A percentile compares a stretch with the other conserved stretches of the same genome.
Evolutionary conservation across 192 early-diverging fungal genomes (phyloP).

Genomic region (Coemansia nantahalensis): DNA sequence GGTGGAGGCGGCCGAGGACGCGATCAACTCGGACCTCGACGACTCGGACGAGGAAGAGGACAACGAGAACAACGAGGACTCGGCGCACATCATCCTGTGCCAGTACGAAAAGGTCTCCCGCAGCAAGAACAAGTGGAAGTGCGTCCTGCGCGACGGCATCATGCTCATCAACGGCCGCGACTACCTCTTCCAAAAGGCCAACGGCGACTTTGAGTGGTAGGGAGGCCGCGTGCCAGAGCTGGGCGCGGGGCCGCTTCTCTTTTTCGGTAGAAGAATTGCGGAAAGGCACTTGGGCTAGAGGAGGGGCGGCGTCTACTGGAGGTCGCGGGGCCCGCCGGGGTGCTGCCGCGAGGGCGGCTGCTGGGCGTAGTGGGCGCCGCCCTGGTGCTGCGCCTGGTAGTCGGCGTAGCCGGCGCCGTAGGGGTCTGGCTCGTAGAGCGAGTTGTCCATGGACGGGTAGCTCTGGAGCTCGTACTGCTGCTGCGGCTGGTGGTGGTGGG

Average conservation of each 20-base stretch:
- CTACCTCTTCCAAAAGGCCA: slow-evolving; percentile 92
- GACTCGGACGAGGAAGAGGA: slow-evolving; percentile 71
- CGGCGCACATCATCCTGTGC: slow-evolving; percentile 72
- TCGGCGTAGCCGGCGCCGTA: slow-evolving; percentile 22
- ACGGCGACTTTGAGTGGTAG: slow-evolving; percentile 98
- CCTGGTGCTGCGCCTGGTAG: slow-evolving; percentile 16
- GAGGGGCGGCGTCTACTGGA: slow-evolving; percentile 9
- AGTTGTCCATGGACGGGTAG: slow-evolving; percentile 24
- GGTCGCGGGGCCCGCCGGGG: slow-evolving; percentile 53
- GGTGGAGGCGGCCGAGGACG: slow-evolving; percentile 54
- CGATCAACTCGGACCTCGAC: slow-evolving; percentile 72
- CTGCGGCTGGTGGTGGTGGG: neutral
- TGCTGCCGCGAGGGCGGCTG: slow-evolving; percentile 42
- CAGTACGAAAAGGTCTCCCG: slow-evolving; percentile 83
- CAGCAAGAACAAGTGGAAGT: slow-evolving; percentile 99
- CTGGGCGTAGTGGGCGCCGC: slow-evolving; percentile 11
- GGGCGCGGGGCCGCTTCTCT: too few species aligned
- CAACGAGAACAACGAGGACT: slow-evolving; percentile 59
- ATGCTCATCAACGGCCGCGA: slow-evolving; percentile 93
- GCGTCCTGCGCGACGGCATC: slow-evolving; percentile 94
- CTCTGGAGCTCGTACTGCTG: slow-evolving; percentile 51
- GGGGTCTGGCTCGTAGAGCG: slow-evolving; percentile 15
- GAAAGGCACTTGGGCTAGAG: neutral
- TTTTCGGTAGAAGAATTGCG: too few species aligned
- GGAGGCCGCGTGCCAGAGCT: too few species aligned